phyloP scores from a whole-genome alignment of 768 basidiomycete genomes.

The Panaeolus cyanescens region DNA sequence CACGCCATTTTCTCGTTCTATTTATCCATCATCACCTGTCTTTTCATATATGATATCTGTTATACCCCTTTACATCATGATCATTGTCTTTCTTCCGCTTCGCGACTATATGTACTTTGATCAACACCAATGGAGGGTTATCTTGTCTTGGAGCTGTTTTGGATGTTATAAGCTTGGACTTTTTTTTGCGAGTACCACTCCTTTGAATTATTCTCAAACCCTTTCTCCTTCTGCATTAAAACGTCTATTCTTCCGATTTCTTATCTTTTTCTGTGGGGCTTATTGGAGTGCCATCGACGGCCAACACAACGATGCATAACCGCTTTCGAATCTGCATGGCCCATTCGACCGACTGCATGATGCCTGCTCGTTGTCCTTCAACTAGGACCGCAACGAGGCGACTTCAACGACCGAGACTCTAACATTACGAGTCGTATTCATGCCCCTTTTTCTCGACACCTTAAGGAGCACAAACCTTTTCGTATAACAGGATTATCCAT shows the following conservation, averaged over 20 bases:
- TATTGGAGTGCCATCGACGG: neutral
- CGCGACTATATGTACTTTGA: neutral
- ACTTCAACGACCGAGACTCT: too few species aligned
- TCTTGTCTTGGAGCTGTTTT: neutral
- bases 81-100: neutral
- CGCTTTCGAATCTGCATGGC: too few species aligned
- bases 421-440: too few species aligned
- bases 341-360: too few species aligned
- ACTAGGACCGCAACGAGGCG: too few species aligned
- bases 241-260: neutral
- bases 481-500: too few species aligned
- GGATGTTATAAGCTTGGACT: neutral
- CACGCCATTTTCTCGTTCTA: neutral
- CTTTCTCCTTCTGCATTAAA: neutral
- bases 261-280: neutral
- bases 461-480: too few species aligned
- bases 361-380: too few species aligned
- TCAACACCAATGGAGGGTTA: neutral
- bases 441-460: too few species aligned
- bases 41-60: neutral
- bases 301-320: too few species aligned
- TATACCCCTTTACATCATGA: neutral
- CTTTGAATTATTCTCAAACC: neutral
- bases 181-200: neutral
- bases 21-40: neutral